Base-by-base conservation (phyloP, 768 basidiomycete genomes). In the Calvatia gigantea region DNA sequence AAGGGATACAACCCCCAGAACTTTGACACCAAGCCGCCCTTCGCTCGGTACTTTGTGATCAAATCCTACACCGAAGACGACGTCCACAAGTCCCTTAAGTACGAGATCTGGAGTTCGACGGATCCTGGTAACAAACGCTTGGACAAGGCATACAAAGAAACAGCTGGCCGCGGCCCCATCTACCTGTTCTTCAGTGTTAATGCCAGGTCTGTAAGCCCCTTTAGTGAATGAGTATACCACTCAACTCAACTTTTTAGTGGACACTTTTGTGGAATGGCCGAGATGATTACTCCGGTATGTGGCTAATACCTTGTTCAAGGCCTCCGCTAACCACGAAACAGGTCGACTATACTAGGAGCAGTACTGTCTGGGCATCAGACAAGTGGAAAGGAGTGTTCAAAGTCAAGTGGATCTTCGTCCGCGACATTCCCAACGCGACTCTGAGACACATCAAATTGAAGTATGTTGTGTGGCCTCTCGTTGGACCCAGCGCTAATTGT, bases 331-430 rank as follows among this genome's bases (percentile, higher is more conserved):
- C 54, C 35, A 14, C 21, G 6, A 37, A 58, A 41, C 55, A 87
- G 81, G 90, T 98, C 33, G 96, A 98, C 68, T 95, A 98, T 69
- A 89, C 90, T 4, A 82, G 89, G 56, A 94, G 92, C 67, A 94
- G 91, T 59, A 98, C 89, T 1, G 97, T 99, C 17, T 99, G 97
- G 97, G 95, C 95, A 1, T 95, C 95, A 31, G 95, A 98, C 72
- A 99, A 99, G 69, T 99, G 97, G 97, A 98, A 99, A 71, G 97
- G 97, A 21, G 93, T 98, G 50, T 97, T 99, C 78, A 96, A 95
- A 73, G 93, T 99, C 23, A 83, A 88, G 54, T 98, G 97, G 97
- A 86, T 98, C 60, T 98, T 94, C 67, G 94, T 99, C 54, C 86
- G 94, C 55, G 96, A 98, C 66, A 94, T 94, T 47, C 94, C 93